A percentile compares a stretch with the other conserved stretches of the same genome.
These are phyloP conservation scores for Lasiodiplodia hormozganensis DNA, from an alignment of 2,329 filamentous ascomycete genomes.

Conservation along the genomic window DNA sequence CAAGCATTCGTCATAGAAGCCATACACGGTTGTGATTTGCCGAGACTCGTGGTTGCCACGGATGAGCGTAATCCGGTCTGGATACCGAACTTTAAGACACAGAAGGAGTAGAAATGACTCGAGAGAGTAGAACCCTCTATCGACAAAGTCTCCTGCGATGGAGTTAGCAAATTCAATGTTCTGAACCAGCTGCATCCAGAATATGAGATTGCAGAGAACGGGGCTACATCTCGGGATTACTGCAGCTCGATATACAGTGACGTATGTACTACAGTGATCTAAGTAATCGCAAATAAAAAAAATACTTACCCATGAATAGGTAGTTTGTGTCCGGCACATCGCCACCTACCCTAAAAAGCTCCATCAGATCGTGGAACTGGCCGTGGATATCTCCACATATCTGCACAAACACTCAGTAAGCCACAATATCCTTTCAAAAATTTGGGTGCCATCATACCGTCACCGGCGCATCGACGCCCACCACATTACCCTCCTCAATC, in stretches of 20 bases:
- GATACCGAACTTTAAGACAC: conserved; percentile 95
- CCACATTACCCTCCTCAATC: conserved; percentile 97
- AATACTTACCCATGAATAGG: conserved; percentile 81
- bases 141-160: conserved; percentile 84
- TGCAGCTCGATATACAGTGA: neutral
- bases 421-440: neutral
- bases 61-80: conserved; percentile 95
- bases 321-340: conserved; percentile 96
- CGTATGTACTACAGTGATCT: neutral
- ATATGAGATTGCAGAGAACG: neutral
- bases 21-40: conserved; percentile 96
- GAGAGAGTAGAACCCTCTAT: conserved; percentile 96
- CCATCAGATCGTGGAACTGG: conserved; percentile 97
- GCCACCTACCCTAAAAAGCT: conserved; percentile 90
- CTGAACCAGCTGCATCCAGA: neutral
- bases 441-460: conserved; percentile 65
- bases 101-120: conserved; percentile 96
- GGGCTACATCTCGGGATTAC: neutral
- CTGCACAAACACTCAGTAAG: conserved; percentile 47
- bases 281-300: neutral
- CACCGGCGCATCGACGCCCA: conserved; percentile 91
- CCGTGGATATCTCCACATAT: conserved; percentile 98
- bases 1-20: conserved; percentile 97
- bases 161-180: conserved; percentile 6
- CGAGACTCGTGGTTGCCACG: conserved; percentile 95